These are phyloP conservation scores for Protomyces lactucae-debilis DNA, from an alignment of 1,139 yeast genomes.

Conservation along the genomic window DNA sequence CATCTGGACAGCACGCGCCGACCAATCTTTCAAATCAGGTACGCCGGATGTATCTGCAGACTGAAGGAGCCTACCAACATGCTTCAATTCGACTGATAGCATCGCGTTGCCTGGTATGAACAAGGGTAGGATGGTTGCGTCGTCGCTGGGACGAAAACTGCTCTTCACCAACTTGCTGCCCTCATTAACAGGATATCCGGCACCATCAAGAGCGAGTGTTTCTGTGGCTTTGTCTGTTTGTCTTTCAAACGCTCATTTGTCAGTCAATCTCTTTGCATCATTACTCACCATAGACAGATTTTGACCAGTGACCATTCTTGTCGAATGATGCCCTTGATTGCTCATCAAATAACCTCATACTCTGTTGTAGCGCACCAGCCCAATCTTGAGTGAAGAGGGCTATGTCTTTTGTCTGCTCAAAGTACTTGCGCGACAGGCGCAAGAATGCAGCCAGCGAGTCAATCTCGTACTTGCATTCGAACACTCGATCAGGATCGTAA, in stretches of 20 bases:
- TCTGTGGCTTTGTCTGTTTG: conserved; percentile 65
- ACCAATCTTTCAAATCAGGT: conserved; percentile 27
- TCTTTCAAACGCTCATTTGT: conserved; percentile 61
- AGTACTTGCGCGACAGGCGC: conserved; percentile 68
- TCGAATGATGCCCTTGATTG: conserved; percentile 64
- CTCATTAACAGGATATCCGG: conserved; percentile 74
- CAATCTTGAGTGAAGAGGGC: conserved; percentile 54
- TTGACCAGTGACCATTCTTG: conserved; percentile 48
- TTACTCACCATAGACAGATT: conserved; percentile 37
- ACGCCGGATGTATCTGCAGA: conserved; percentile 25
- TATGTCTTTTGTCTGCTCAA: conserved; percentile 48
- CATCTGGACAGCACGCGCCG: conserved; percentile 38
- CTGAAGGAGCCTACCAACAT: conserved; percentile 30
- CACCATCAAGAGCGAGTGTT: conserved; percentile 70
- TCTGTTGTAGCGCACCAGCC: conserved; percentile 54
- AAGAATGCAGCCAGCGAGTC: conserved; percentile 81
- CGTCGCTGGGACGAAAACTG: conserved; percentile 90
- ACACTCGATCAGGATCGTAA: conserved; percentile 49
- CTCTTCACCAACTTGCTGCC: conserved; percentile 70
- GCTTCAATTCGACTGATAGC: conserved; percentile 56
- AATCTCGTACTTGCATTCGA: conserved; percentile 85
- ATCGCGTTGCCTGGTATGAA: conserved; percentile 86
- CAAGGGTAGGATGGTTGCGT: conserved; percentile 73
- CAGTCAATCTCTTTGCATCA: conserved; percentile 31
- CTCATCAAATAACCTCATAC: conserved; percentile 53